Base-by-base conservation (phyloP, 768 basidiomycete species). In the Podaxis carcinomalis region DNA sequence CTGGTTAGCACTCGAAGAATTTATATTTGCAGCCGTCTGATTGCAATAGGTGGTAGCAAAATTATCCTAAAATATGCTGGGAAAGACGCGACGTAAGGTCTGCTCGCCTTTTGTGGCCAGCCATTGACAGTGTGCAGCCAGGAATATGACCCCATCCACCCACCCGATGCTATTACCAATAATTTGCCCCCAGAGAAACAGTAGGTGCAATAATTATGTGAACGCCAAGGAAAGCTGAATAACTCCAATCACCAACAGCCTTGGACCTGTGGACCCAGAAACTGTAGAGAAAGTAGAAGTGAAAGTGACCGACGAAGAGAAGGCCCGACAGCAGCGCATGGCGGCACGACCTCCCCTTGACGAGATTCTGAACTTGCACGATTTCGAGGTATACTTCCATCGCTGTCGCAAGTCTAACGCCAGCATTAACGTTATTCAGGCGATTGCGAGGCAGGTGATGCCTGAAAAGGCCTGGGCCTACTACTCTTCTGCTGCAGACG, bases 401-500 rank as follows among this genome's bases (percentile, higher is more conserved):
- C 23, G 7, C 11, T 57, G 40, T 42, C 6, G 13, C 32, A 16
- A 14, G 0, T 42, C 9, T 5, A 23, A 21, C 50, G 39, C 46
- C 27, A 19, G 35, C 46, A 27, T 46, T 65, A 25, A 44, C 56
- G 40, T 65, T 49, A 10, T 54, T 37, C 60, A 93, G 92, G 83
- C 90, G 16, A 87, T 98, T 56, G 95, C 93, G 7, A 89, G 83
- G 72, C 78, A 78, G 66, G 88, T 92, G 10, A 87, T 98, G 79
- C 75, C 86, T 1, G 87, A 89, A 36, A 92, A 93, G 70, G 93
- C 93, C 0, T 98, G 95, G 95, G 95, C 95, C 4, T 95, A 95
- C 72, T 95, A 98, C 69, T 93, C 91, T 0, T 95, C 93, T n/a
- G 95, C 94, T 16, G 88, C 96, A 5, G 96, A 98, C 70, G 95